Base-by-base conservation (phyloP, 306 rosid genomes). In the Ceratonia siliqua region DNA sequence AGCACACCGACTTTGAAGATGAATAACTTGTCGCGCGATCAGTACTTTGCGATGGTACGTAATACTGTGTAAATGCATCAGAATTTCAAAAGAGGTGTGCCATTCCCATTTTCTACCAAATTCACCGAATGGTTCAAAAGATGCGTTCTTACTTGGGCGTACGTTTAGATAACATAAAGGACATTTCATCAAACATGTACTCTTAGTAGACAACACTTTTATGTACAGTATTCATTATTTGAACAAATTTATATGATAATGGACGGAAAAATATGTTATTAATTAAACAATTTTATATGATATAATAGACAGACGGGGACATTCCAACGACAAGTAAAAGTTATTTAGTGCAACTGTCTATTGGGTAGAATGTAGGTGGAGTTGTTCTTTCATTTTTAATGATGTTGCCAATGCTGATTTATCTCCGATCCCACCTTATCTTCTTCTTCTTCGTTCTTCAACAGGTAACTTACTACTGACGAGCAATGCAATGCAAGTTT, bases 401-500 rank as follows among this genome's bases (percentile, higher is more conserved):
- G 24, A 43, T 62, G 9, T 3, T 35, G 28, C 68, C 24, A 65
- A 43, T 66, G n/a, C 24, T 25, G 56, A 42, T 25, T 6, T 45
- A 24, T 22, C 14, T 46, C 21, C 70, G 21, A 22, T 46, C 21
- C 70, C 35, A 22, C 20, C 6, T 12, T 11, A 11, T 52, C 14
- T 33, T 41, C 70, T 39, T 22, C 70, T 41, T 22, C 2, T 17
- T 41, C 15, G 3, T 22, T 38, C 62, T 12, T 15, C 52, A 12
- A 54, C 8, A 12, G 0, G 1, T 22, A 53, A 20, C 20, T 36
- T 4, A 38, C 69, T 6, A 21, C n/a, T n/a, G n/a, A n/a, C n/a
- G n/a, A n/a, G n/a, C n/a, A n/a, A n/a, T n/a, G 33, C 43, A 39
- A 41, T 63, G 52, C 70, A 63, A 63, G 21, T 63, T 41, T 21